Conservation (phyloP, 805 yeast genomes). For the Schwanniomyces sp. region DNA sequence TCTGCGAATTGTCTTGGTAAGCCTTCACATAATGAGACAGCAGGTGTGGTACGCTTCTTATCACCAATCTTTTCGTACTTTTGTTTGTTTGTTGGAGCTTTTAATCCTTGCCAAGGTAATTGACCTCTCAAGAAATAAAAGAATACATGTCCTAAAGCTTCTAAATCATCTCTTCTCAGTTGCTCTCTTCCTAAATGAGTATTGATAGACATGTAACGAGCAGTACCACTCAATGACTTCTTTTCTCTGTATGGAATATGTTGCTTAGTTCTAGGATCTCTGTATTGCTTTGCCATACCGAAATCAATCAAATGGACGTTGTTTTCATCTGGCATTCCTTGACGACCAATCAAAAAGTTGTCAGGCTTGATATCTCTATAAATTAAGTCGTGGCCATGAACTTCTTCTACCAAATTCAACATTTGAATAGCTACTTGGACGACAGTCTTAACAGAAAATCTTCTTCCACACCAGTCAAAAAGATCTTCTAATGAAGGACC, state of each 20-base stretch:
- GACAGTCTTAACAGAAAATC: constrained; percentile 69
- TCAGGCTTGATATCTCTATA: constrained; percentile 85
- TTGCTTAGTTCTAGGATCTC: constrained; percentile 76
- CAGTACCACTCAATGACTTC: constrained; percentile 80
- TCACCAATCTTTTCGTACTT: constrained; percentile 85
- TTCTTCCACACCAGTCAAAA: constrained; percentile 86
- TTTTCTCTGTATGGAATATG: constrained; percentile 83
- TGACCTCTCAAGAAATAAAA: constrained; percentile 77
- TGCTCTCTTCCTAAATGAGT: constrained; percentile 88
- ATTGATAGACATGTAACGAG: constrained; percentile 84
- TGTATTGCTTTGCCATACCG: constrained; percentile 84
- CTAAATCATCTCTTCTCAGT: constrained; percentile 79
- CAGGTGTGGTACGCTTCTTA: constrained; percentile 69
- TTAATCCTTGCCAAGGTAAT: constrained; percentile 88
- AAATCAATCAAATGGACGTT: constrained; percentile 74
- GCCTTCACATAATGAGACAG: constrained; percentile 59
- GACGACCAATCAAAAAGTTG: constrained; percentile 71
- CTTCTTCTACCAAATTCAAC: constrained; percentile 69
- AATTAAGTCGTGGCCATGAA: constrained; percentile 74
- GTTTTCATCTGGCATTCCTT: constrained; percentile 60
- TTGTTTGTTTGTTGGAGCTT: constrained; percentile 81
- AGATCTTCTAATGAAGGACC: constrained; percentile 83
- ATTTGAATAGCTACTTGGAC: constrained; percentile 76
- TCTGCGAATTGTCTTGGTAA: constrained; percentile 75
- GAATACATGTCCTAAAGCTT: constrained; percentile 79